phyloP scores from a whole-genome alignment of 164 flowering plant species.

The Sextonia rubra region DNA sequence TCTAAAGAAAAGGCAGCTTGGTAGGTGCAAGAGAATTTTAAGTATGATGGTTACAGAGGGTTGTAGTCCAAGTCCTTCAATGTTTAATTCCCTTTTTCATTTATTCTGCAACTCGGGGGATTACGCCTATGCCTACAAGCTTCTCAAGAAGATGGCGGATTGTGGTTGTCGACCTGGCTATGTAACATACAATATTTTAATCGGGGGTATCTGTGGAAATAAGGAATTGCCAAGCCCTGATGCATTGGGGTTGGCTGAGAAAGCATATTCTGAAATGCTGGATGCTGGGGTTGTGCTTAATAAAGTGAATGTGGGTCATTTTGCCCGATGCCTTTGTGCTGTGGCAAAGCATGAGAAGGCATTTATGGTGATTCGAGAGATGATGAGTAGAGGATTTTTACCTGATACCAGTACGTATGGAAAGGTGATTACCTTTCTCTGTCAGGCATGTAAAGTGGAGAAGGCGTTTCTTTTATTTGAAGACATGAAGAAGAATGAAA shows the following conservation, averaged over 20 bases:
- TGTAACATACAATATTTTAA: slow-evolving; percentile 75
- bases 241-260: slow-evolving; percentile 66
- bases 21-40: slow-evolving; percentile 82
- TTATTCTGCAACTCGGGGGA: slow-evolving; percentile 69
- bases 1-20: slow-evolving; percentile 57
- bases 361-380: slow-evolving; percentile 53
- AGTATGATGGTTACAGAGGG: slow-evolving; percentile 89
- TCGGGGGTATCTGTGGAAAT: slow-evolving; percentile 75
- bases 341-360: slow-evolving; percentile 77
- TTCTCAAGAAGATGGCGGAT: slow-evolving; percentile 63
- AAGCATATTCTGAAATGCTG: slow-evolving; percentile 72
- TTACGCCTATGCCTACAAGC: slow-evolving; percentile 67
- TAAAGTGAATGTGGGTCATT: slow-evolving; percentile 65
- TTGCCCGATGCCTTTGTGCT: slow-evolving; percentile 72
- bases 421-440: slow-evolving; percentile 67
- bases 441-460: slow-evolving; percentile 67
- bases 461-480: slow-evolving; percentile 65
- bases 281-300: slow-evolving; percentile 56
- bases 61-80: slow-evolving; percentile 62
- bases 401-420: slow-evolving; percentile 77
- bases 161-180: slow-evolving; percentile 73
- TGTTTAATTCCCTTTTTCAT: slow-evolving; percentile 76
- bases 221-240: slow-evolving; percentile 54
- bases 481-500: slow-evolving; percentile 64
- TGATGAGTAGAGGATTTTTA: slow-evolving; percentile 82